Percentiles rank a stretch among this genome's conserved stretches.
These are phyloP conservation scores for Melanomma pulvis-pyrius DNA, from an alignment of 495 filamentous ascomycete genomes.

Conservation along the genomic window DNA sequence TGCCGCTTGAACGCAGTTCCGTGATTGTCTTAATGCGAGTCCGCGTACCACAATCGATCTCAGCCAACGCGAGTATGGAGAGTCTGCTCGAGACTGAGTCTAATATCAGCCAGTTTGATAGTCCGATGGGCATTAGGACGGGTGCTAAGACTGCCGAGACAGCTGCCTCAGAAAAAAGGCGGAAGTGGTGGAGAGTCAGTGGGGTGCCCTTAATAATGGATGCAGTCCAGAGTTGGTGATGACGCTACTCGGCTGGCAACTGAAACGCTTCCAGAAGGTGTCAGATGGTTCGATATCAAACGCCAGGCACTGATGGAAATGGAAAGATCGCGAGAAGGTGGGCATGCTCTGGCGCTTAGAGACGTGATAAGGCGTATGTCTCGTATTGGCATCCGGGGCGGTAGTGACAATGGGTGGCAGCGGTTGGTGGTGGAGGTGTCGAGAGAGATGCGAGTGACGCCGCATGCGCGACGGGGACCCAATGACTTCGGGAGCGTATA, in stretches of 20 bases:
- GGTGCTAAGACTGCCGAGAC: conserved; percentile 20
- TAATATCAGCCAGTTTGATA: conserved; percentile 13
- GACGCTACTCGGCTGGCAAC: not conserved
- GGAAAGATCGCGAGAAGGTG: not conserved
- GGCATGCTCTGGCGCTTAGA: conserved; percentile 13
- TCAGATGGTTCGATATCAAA: conserved; percentile 29
- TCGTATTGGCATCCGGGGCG: not conserved
- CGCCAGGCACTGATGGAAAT: conserved; percentile 4
- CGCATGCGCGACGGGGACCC: conserved; percentile 27
- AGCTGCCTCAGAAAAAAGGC: conserved; percentile 10
- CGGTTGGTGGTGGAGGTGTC: conserved; percentile 16
- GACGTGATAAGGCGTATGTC: conserved; percentile 6
- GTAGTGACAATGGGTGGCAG: not conserved
- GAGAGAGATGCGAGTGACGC: conserved; percentile 8
- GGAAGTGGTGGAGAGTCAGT: conserved; percentile 9
- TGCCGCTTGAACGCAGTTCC: no score
- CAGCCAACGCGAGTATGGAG: no score
- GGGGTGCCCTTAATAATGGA: conserved; percentile 9
- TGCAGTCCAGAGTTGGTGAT: conserved; percentile 7
- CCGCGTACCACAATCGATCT: no score
- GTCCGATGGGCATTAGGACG: conserved; percentile 27
- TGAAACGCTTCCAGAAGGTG: conserved; percentile 36
- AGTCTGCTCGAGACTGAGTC: not conserved
- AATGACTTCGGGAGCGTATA: conserved; percentile 30
- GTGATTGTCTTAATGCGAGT: no score